These are phyloP conservation scores for Sordaria brevicollis DNA, from an alignment of 495 filamentous ascomycete species.

Conservation along the genomic window DNA sequence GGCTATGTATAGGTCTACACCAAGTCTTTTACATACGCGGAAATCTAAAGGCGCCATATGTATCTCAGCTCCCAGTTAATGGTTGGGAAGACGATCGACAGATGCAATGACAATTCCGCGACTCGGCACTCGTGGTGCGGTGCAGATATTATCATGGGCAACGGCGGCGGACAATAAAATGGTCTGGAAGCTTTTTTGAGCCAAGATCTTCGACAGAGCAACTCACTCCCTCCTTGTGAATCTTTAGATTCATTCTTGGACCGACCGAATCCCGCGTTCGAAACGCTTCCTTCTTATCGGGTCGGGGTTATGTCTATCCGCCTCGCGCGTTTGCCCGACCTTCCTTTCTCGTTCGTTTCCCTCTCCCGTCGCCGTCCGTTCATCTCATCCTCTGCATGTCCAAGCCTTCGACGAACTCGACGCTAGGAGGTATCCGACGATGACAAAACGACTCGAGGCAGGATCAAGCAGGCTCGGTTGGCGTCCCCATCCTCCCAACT, in stretches of 20 bases:
- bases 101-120: neutral
- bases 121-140: neutral
- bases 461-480: neutral
- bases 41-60: too few relatives aligned
- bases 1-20: neutral
- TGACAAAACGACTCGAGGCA: neutral
- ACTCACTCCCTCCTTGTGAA: neutral
- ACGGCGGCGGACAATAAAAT: neutral
- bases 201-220: neutral
- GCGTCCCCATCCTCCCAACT: neutral
- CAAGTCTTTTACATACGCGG: too few relatives aligned
- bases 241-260: neutral
- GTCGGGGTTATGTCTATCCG: neutral
- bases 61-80: neutral
- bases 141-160: neutral
- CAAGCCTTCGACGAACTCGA: too few relatives aligned
- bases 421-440: neutral
- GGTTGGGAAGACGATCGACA: neutral
- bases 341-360: neutral
- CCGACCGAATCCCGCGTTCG: neutral
- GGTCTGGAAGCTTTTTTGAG: neutral
- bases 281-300: neutral
- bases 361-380: neutral
- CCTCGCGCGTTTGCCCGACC: neutral
- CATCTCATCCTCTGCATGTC: too few relatives aligned